Base-by-base conservation (phyloP, 768 basidiomycete genomes). In the Cyclocybe cylindracea region DNA sequence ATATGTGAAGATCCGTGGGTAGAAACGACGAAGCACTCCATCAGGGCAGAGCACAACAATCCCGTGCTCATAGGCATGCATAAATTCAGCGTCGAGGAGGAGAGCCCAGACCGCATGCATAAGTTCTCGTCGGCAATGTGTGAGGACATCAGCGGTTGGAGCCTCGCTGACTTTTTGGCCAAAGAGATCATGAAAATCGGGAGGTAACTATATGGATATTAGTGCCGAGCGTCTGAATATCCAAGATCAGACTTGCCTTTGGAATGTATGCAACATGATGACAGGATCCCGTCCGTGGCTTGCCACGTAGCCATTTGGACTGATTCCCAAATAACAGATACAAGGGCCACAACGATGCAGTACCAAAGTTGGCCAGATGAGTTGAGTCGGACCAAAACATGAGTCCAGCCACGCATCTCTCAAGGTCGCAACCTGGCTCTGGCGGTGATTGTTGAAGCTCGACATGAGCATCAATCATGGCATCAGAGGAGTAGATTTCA, bases 231-330 rank as follows among this genome's bases (percentile, higher is more conserved):
- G 19, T 47, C 42, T 35, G 19, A 34, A 44, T 24, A 24, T 37
- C 34, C 24, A 39, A 16, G 11, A 51, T 63, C 19, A 11, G 18
- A 47, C 52, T 48, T 54, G 75, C 71, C 31, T 64, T 65, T 1
- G 73, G 71, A 48, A 79, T 65, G 57, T 76, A 77, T 0, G 70
- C 73, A 7, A 76, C 7, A 46, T 75, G 74, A 38, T 73, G 56
- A 39, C 64, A 46, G 48, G 64, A 44, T 34, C 58, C 32, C 11
- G 60, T 38, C 7, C 44, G 52, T 0, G 72, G 76, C 6, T 65
- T 64, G 0, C 53, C 56, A 0, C 69, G 61, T 1, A 61, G 37
- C 44, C 73, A 79, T 48, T 80, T 79, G 0, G 77, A 77, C 10
- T 66, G 61, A 49, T 71, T 71, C 0, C 72, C 72, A 43, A 78